A percentile compares a stretch with the other conserved stretches of the same genome.
phyloP scores from a whole-genome alignment of 495 filamentous ascomycete genomes.

The Penicillium mononematosum region DNA sequence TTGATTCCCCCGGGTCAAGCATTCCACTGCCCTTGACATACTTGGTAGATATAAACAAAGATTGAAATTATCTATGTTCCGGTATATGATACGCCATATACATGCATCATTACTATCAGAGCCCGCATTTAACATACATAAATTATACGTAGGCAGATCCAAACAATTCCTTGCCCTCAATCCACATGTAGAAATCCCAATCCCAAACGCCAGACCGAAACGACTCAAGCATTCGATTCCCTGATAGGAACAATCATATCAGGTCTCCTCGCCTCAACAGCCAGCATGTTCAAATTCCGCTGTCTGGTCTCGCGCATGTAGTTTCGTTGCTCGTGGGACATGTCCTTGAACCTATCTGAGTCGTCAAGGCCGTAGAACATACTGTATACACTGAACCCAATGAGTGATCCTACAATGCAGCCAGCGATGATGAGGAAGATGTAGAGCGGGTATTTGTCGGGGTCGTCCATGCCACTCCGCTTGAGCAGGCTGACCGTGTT shows the following conservation, averaged over 20 bases:
- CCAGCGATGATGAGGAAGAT: slow-evolving; percentile 31
- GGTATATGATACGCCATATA: background rate
- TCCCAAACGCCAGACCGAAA: background rate
- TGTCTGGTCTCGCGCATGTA: slow-evolving; percentile 33
- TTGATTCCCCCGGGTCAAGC: background rate
- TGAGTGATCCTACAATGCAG: slow-evolving; percentile 22
- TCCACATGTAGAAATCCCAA: background rate
- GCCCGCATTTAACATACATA: background rate
- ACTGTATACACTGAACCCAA: slow-evolving; percentile 24
- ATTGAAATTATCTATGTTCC: background rate
- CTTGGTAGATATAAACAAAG: background rate
- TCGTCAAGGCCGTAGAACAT: slow-evolving; percentile 28
- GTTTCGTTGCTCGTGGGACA: slow-evolving; percentile 22
- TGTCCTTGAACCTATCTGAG: slow-evolving; percentile 8
- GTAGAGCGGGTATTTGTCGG: slow-evolving; percentile 26
- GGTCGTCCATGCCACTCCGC: slow-evolving; percentile 8
- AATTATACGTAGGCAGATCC: background rate
- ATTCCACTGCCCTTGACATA: background rate
- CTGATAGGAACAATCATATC: slow-evolving; percentile 29
- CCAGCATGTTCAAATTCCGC: slow-evolving; percentile 25
- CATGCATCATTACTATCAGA: background rate
- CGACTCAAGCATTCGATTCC: slow-evolving; percentile 16
- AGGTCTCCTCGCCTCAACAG: slow-evolving; percentile 19
- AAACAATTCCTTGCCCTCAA: background rate
- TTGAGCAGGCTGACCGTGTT: slow-evolving; percentile 11